Base-by-base conservation (phyloP, 1,284 basidiomycete species). In the Ganoderma meredithae region DNA sequence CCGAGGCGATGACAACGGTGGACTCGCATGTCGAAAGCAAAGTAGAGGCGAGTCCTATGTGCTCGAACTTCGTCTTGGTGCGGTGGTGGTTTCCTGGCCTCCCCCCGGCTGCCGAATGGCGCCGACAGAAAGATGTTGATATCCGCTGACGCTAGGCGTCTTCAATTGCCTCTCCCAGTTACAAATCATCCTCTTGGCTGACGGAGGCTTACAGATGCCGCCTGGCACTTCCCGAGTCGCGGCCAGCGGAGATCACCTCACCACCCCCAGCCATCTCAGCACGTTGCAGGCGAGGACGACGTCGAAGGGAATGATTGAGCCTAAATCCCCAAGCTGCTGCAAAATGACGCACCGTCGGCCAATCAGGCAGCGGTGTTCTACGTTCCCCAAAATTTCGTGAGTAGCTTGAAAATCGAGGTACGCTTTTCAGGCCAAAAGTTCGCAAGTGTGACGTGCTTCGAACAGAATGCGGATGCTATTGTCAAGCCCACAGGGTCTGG, bases 171-270 rank as follows among this genome's bases (percentile, higher is more conserved):
- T 12, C 47, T 49, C 22, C 10, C 22, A 25, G 10, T 52, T 22
- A 52, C 47, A 52, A 22, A 52, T 52, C 47, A 9, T 22, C n/a
- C 22, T 52, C 12, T 4, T 22, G 47, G 22, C 47, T 52, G 22
- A 52, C 47, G 22, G 47, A 52, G 47, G 47, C 22, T 52, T 52
- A 52, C 47, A 25, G 47, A 52, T 52, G 47, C 9, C n/a, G n/a
- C 8, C 47, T 25, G 47, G n/a, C 47, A 25, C 22, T 52, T 22
- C 10, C 47, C 47, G 47, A 22, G 22, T 52, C 47, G 47, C 47
- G 22, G 13, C 47, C 47, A 52, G 47, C 47, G 47, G 47, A 25
- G n/a, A 52, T 52, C 47, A 13, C 12, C 22, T 52, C 47, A 52
- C 22, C 12, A 22, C 47, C 22, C 25, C 22, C 47, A 49, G 9